Conservation (phyloP, 2,329 filamentous ascomycete species). For the Botrytis fabae region DNA sequence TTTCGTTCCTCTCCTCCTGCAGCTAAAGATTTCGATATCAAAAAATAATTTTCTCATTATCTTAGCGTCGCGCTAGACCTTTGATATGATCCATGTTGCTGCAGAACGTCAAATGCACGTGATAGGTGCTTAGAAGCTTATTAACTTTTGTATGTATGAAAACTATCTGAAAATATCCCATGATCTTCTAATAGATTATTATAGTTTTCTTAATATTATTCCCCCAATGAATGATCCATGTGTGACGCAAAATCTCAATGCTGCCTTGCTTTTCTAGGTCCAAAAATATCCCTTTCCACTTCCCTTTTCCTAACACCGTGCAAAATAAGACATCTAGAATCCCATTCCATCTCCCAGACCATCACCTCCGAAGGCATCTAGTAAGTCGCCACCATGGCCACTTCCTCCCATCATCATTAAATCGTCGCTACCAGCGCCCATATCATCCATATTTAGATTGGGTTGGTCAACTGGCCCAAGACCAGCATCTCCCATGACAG, state of each 20-base stretch:
- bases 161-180: background rate
- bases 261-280: background rate
- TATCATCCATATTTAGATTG: constrained; percentile 22
- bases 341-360: constrained; percentile 32
- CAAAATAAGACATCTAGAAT: constrained; percentile 23
- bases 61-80: constrained; percentile 20
- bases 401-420: constrained; percentile 32
- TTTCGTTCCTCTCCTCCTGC: background rate
- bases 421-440: constrained; percentile 24
- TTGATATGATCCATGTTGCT: background rate
- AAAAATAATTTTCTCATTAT: constrained; percentile 26
- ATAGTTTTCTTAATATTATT: background rate
- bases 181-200: background rate
- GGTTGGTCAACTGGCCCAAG: constrained; percentile 24
- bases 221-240: background rate
- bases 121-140: background rate
- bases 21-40: constrained; percentile 12
- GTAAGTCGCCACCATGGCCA: constrained; percentile 23
- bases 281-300: background rate
- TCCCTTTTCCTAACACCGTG: background rate
- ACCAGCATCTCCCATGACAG: constrained; percentile 26
- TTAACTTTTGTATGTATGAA: background rate
- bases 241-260: background rate
- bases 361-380: constrained; percentile 28
- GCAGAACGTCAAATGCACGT: background rate